Base-by-base conservation (phyloP, 306 rosid species). In the Trifolium dubium region DNA sequence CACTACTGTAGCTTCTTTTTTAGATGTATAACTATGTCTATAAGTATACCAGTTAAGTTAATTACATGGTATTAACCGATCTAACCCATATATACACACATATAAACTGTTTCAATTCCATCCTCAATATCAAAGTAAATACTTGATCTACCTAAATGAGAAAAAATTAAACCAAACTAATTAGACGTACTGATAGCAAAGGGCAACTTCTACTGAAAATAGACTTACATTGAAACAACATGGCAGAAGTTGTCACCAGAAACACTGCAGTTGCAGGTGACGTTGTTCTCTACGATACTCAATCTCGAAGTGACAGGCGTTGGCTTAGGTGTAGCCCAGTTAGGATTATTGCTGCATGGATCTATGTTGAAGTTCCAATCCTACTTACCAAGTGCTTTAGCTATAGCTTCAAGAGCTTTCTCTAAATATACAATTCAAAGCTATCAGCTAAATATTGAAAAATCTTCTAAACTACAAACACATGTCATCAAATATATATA, bases 331-430 rank as follows among this genome's bases (percentile, higher is more conserved):
- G 69, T 64, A 64, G 10, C 35, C 69, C 69, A 40, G 10, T 64
- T 64, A 18, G 69, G 6, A 10, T 40, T 40, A 32, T 64, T 64
- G 51, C 87, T 80, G 53, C 96, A 89, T 15, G 92, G 96, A 82
- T 89, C 85, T 1, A 73, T 40, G 5, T 32, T 32, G 77, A 78
- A 85, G 77, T 83, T 35, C 90, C 95, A 87, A 50, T 73, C 15
- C 64, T 60, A 31, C 66, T 67, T 85, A 61, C 95, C 87, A 8
- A 89, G 63, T 13, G 59, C 74, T 3, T 73, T 71, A 3, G 66
- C 92, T 64, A 87, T 75, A 2, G 63, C 86, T 35, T 65, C 18
- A 71, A 89, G 58, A 39, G 79, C 92, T 43, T 54, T 1, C 32
- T 82, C 91, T 89, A 8, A 7, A 10, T 40, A 64, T 40, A 40